phyloP scores from a whole-genome alignment of 2,329 filamentous ascomycete species.

The Uncinocarpus reesii region DNA sequence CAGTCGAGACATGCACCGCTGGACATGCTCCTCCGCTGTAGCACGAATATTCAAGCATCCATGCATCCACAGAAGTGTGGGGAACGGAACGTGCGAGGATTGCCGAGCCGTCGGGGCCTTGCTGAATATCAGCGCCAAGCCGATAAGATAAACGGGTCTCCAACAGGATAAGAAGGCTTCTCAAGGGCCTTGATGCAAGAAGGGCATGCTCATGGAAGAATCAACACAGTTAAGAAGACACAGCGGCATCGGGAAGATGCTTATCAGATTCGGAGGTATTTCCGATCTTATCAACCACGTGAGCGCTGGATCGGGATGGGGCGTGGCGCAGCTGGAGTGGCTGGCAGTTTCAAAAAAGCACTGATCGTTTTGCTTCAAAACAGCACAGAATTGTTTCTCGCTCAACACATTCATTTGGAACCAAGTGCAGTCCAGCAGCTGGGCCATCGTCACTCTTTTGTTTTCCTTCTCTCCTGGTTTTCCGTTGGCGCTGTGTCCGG shows the following conservation, averaged over 20 bases:
- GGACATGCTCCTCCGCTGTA: too few relatives aligned
- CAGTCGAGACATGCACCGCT: background rate
- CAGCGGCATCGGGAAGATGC: too few relatives aligned
- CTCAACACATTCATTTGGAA: constrained; percentile 1
- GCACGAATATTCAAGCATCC: background rate
- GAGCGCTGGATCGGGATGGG: background rate
- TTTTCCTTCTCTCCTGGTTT: background rate
- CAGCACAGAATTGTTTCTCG: too few relatives aligned
- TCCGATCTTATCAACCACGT: constrained; percentile 4
- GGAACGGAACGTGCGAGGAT: background rate
- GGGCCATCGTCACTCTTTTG: constrained; percentile 5
- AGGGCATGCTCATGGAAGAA: too few relatives aligned
- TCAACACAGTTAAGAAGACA: too few relatives aligned
- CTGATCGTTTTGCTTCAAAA: background rate
- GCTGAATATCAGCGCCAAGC: background rate
- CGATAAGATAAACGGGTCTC: background rate
- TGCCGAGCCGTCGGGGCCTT: background rate
- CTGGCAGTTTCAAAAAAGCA: background rate
- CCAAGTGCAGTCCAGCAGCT: background rate
- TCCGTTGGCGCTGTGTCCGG: background rate
- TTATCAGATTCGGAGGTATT: background rate
- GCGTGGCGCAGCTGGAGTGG: constrained; percentile 2
- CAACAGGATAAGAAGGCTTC: too few relatives aligned
- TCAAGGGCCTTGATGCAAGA: too few relatives aligned
- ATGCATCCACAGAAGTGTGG: background rate